Conservation (phyloP, 176 grass and related monocot species). For the Hsuehochloa calcarea region DNA sequence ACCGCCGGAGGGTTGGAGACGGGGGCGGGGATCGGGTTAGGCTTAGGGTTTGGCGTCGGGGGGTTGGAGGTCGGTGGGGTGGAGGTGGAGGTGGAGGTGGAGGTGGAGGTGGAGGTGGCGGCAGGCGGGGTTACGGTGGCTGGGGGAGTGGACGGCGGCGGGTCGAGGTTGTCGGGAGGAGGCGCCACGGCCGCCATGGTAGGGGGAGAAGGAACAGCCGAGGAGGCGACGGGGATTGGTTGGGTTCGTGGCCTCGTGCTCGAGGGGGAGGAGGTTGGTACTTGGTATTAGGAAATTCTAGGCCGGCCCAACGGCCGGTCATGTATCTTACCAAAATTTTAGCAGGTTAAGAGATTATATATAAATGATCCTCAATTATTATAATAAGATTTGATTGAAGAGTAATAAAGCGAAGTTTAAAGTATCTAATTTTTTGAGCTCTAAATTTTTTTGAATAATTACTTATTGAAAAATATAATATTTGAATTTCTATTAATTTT, state of each 20-base stretch:
- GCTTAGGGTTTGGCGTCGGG: constrained; percentile 27
- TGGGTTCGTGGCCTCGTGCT: not conserved
- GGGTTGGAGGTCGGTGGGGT: not conserved
- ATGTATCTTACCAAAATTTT: too few relatives aligned
- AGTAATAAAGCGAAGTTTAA: too few relatives aligned
- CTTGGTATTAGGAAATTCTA: too few relatives aligned
- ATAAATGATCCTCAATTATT: too few relatives aligned
- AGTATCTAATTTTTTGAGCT: too few relatives aligned
- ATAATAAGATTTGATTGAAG: too few relatives aligned
- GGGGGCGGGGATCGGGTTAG: constrained; percentile 14
- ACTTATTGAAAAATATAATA: too few relatives aligned
- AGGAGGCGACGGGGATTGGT: not conserved
- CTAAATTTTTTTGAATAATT: too few relatives aligned
- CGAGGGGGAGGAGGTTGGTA: too few relatives aligned
- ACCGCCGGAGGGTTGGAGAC: constrained; percentile 14
- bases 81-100: constrained; percentile 21
- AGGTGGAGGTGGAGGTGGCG: constrained; percentile 20
- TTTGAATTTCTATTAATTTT: too few relatives aligned
- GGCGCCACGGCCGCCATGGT: constrained; percentile 58
- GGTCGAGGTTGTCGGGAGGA: constrained; percentile 42
- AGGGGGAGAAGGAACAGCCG: not conserved
- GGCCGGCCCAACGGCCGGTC: too few relatives aligned
- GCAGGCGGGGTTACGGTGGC: constrained; percentile 12
- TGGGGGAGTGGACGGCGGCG: constrained; percentile 31
- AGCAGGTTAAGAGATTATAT: too few relatives aligned